phyloP scores from a whole-genome alignment of 1,139 yeast genomes.

The Geotrichum cucujoidarum region DNA sequence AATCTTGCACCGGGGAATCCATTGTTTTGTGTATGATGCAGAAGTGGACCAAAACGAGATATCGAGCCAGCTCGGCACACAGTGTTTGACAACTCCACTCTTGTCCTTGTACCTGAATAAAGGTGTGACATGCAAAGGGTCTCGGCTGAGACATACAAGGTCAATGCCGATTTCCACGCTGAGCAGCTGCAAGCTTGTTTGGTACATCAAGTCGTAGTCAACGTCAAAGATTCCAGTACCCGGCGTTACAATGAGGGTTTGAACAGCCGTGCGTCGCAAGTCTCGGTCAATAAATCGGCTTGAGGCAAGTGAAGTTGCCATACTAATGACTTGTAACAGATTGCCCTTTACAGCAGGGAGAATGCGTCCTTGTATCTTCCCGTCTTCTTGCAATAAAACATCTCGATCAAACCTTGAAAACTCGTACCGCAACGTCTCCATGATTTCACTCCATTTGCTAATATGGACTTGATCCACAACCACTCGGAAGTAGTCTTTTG shows the following conservation, averaged over 20 bases:
- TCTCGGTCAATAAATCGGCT: conserved; percentile 84
- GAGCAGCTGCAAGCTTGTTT: conserved; percentile 70
- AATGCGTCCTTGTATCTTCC: conserved; percentile 41
- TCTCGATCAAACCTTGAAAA: conserved; percentile 79
- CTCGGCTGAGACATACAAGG: conserved; percentile 79
- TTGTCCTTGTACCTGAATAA: conserved; percentile 65
- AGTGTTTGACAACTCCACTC: conserved; percentile 40
- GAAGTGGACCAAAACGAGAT: conserved; percentile 71
- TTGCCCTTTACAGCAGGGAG: conserved; percentile 89
- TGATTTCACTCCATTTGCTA: conserved; percentile 78
- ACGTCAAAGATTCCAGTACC: conserved; percentile 94
- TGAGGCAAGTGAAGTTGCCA: conserved; percentile 73
- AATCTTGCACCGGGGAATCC: conserved; percentile 91
- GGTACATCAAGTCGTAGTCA: conserved; percentile 67
- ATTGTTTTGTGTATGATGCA: conserved; percentile 49
- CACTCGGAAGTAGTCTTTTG: conserved; percentile 80
- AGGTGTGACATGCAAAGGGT: conserved; percentile 90
- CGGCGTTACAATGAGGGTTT: conserved; percentile 80
- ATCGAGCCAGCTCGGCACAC: conserved; percentile 94
- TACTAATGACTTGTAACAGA: conserved; percentile 75
- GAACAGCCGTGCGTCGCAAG: conserved; percentile 78
- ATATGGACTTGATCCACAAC: conserved; percentile 94
- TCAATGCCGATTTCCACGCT: conserved; percentile 83
- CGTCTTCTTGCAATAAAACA: conserved; percentile 48
- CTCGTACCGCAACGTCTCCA: conserved; percentile 81